Base-by-base conservation (phyloP, 2,329 filamentous ascomycete genomes). In the Drechslerella dactyloides region DNA sequence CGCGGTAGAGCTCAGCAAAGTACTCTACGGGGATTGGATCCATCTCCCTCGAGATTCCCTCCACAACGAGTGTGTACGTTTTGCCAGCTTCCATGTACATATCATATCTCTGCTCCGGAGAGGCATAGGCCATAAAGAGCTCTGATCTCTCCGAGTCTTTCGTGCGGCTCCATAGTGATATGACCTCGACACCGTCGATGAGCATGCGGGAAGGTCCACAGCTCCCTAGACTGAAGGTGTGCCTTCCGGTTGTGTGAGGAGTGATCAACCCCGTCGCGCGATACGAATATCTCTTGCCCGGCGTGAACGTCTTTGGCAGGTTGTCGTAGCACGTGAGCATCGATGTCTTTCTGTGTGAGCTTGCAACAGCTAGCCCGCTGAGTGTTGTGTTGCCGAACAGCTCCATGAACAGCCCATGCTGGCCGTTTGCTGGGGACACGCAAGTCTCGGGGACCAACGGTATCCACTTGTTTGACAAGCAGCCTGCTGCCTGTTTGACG, bases 101-200 rank as follows among this genome's bases (percentile, higher is more conserved):
- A n/a, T 75, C 73, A 33, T 74, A 72, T 17, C 76, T 75, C 24
- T 74, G 60, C 60, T 78, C 77, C 1, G 75, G 76, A 4, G 76
- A 77, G 37, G 75, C 76, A 58, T 77, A 77, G 13, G 75, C 75
- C 76, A 77, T 77, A 46, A 77, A 77, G 61, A 78, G 76, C 56
- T 77, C 74, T 5, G 77, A 77, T 40, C 76, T 70, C 57, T 76
- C 75, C 11, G 75, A 77, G 11, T 75, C 75, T 58, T 76, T 77
- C 19, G 75, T 77, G 11, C 75, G 70, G 40, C 75, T 68, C 76
- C 75, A 76, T 35, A 78, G 74, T 51, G 77, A 77, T 21, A 78
- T 77, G 24, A 74, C 30, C 1, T 75, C 75, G 52, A 76, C 70
- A 10, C 74, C 75, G 33, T 78, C 66, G 7, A 78, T 68, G 2